Evolutionary conservation across 345 rosid species (phyloP).

Genomic region (sweet orange (Citrus sinensis)): DVS_A1.0 CM039161.1:9909501-9910000

Average conservation of each 20-base stretch:
- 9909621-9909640: not conserved
- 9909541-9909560: too few species aligned
- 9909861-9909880: not conserved
- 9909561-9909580: too few species aligned
- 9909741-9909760: not conserved
- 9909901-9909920: not conserved
- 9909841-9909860: not conserved
- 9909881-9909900: not conserved
- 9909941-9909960: not conserved
- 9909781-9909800: too few species aligned
- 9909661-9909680: not conserved
- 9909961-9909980: constrained; percentile 79
- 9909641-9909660: not conserved
- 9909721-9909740: not conserved
- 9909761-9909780: not conserved
- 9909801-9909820: not conserved
- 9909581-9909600: too few species aligned
- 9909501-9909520: not conserved
- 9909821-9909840: not conserved
- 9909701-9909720: not conserved
- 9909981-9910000: constrained; percentile 63
- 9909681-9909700: not conserved
- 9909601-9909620: not conserved
- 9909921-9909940: not conserved
- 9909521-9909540: not conserved